A percentile compares a stretch with the other conserved stretches of the same genome.
Evolutionary conservation across 139 green algal species (phyloP).

Genomic region (Pleodorina starrii): DNA sequence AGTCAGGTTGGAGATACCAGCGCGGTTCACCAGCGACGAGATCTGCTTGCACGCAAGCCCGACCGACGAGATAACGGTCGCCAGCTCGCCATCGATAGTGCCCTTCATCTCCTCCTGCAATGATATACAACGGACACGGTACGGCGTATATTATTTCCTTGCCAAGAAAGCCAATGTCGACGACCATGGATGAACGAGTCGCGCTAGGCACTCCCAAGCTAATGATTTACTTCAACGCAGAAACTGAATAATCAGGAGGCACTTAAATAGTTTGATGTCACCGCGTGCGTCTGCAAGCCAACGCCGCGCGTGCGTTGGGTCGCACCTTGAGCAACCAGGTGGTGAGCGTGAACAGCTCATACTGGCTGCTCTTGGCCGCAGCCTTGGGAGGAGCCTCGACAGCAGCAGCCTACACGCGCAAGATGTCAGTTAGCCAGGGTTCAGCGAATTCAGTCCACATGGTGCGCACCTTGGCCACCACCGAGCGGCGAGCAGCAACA

Average conservation of each 20-base stretch:
- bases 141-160: no score
- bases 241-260: no score
- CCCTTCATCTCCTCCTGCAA: constrained; percentile 87
- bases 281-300: no score
- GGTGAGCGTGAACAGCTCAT: constrained; percentile 85
- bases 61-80: constrained; percentile 95
- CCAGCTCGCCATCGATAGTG: constrained; percentile 93
- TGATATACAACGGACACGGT: no score
- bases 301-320: no score
- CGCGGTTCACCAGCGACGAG: constrained; percentile 90
- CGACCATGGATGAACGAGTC: no score
- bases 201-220: no score
- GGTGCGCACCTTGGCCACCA: constrained; percentile 30
- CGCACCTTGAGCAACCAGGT: constrained; percentile 90
- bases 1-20: constrained; percentile 96
- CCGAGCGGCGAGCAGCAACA: constrained; percentile 37
- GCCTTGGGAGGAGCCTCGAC: constrained; percentile 4
- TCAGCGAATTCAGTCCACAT: not conserved
- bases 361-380: constrained; percentile 55
- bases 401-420: not conserved
- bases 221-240: no score
- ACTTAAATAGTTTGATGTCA: no score
- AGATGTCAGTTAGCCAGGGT: not conserved
- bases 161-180: no score
- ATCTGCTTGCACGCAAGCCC: constrained; percentile 99